Conservation (phyloP, 331 rosid species). For the Arachis monticola region DNA sequence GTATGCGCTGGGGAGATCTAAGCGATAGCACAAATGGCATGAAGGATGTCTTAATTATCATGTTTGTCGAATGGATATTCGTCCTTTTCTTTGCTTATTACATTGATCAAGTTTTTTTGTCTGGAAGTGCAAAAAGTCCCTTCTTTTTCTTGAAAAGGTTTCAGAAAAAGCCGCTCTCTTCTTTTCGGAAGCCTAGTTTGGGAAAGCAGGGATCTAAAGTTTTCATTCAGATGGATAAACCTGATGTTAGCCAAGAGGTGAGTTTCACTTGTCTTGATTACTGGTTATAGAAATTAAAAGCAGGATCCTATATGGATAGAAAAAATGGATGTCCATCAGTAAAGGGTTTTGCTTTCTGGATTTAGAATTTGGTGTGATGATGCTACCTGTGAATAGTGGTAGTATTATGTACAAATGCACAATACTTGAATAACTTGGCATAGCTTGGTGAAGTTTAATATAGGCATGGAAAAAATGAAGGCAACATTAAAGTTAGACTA, state of each 20-base stretch:
- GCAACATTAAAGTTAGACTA: constrained; percentile 17
- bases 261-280: constrained; percentile 28
- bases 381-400: constrained; percentile 11
- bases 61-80: constrained; percentile 73
- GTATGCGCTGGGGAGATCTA: constrained; percentile 84
- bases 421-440: constrained; percentile 25
- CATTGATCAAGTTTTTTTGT: constrained; percentile 60
- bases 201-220: constrained; percentile 59
- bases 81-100: constrained; percentile 61
- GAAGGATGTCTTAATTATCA: constrained; percentile 65
- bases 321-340: neutral
- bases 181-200: constrained; percentile 51
- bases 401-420: neutral
- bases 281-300: constrained; percentile 1
- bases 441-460: neutral
- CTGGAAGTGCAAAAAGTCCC: constrained; percentile 63
- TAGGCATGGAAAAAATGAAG: neutral
- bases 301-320: too few relatives aligned
- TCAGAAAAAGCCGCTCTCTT: constrained; percentile 45
- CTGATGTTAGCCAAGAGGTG: constrained; percentile 79
- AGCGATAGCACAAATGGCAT: constrained; percentile 72
- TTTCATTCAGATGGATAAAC: constrained; percentile 64
- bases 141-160: constrained; percentile 52
- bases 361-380: constrained; percentile 10
- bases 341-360: neutral